Evolutionary conservation across 495 filamentous ascomycete genomes (phyloP), one percentile per base, ranked within the genome.

Genomic region (Corynascus novoguineensis): DNA sequence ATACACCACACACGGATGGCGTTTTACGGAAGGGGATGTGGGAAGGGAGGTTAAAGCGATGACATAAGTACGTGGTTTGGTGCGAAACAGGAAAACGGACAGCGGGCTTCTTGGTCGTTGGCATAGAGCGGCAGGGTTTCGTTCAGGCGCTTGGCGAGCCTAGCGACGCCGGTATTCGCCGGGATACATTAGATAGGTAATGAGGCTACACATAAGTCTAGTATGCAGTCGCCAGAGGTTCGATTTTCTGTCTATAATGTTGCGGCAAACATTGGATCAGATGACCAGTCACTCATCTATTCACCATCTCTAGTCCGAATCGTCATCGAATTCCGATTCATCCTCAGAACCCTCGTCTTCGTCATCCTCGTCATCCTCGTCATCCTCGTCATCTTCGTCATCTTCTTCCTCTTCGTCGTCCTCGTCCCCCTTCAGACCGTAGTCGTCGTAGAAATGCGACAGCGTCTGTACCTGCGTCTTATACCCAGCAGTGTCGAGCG

Each of bases 371-470:
- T 54, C 51, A 27, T 44, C 38, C 7, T 0, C 73, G 0, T 56
- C 7, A 0, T 82, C 78, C 0, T 80, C 79, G 0, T 83, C 83
- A 0, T 84, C 83, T 0, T 88, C 83, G 0, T 83, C 82, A 0
- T 82, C 82, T 0, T 84, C 83, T 0, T 84, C 83, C 5, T 86
- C 81, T 0, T 81, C 84, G 17, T 87, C 85, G 2, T 81, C 86
- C 3, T 83, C 83, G n/a, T 79, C 84, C 10, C 71, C 78, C 71
- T 87, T 81, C 27, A 97, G 70, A 5, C 92, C 93, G 70, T 98
- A 98, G 68, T 90, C 89, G 63, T 96, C 90, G 67, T 95, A 83
- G 68, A 95, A 97, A 53, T 84, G 81, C 52, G 85, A 83, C 44
- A 97, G 75, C n/a, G 82, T 66, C 63, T 87, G 84, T 25, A 90